These are phyloP conservation scores for Suhomyces atakaporum DNA, from an alignment of 1,139 yeast species.

Conservation along the genomic window DNA sequence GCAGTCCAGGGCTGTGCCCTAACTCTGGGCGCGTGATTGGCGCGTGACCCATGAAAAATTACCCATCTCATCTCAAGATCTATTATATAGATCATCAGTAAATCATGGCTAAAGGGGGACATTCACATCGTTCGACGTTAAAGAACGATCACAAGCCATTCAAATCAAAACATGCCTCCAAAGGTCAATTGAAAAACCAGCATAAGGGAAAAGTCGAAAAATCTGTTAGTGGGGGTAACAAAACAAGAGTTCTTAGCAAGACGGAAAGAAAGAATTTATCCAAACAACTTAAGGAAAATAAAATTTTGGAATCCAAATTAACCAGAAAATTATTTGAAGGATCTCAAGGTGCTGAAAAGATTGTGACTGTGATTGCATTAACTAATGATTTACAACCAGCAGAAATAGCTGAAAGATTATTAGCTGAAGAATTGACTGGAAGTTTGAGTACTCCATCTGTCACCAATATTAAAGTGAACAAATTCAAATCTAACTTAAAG, in stretches of 20 bases:
- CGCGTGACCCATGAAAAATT: slow-evolving; percentile 12
- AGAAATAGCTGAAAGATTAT: slow-evolving; percentile 55
- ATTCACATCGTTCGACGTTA: slow-evolving; percentile 78
- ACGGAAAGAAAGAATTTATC: slow-evolving; percentile 76
- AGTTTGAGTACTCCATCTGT: slow-evolving; percentile 46
- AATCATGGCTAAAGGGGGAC: slow-evolving; percentile 62
- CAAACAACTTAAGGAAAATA: slow-evolving; percentile 74
- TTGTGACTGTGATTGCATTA: slow-evolving; percentile 77
- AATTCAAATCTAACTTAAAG: slow-evolving; percentile 76
- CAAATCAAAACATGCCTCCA: slow-evolving; percentile 90
- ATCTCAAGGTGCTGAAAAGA: slow-evolving; percentile 74
- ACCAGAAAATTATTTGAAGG: slow-evolving; percentile 78
- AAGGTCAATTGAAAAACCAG: slow-evolving; percentile 77
- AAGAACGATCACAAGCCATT: slow-evolving; percentile 87
- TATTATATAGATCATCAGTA: slow-evolving; percentile 1
- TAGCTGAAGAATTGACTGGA: slow-evolving; percentile 32
- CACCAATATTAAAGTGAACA: slow-evolving; percentile 49
- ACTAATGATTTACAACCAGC: slow-evolving; percentile 67
- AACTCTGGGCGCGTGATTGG: slow-evolving; percentile 6
- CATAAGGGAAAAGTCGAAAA: slow-evolving; percentile 89
- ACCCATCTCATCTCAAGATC: slow-evolving; percentile 16
- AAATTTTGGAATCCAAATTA: slow-evolving; percentile 55
- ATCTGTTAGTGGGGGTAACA: slow-evolving; percentile 35
- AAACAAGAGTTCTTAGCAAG: slow-evolving; percentile 53
- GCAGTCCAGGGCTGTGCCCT: slow-evolving; percentile 14